A percentile compares a stretch with the other conserved stretches of the same genome.
These are phyloP conservation scores for Pichia paraexigua DNA, from an alignment of 805 yeast species.

Conservation along the genomic window DNA sequence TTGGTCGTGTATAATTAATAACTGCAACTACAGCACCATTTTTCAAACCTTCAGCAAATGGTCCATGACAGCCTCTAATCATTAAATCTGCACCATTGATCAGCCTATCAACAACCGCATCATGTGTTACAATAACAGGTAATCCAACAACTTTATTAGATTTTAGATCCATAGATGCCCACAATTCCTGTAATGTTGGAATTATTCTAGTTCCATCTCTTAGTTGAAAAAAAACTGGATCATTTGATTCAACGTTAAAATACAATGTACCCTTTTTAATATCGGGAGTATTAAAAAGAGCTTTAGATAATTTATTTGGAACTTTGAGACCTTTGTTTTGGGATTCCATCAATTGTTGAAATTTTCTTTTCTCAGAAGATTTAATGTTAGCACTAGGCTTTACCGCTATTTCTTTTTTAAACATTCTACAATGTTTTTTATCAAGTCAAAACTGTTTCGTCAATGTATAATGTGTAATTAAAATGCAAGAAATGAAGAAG, in stretches of 20 bases:
- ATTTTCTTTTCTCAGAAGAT: constrained; percentile 65
- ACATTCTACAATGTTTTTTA: constrained; percentile 30
- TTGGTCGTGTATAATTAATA: constrained; percentile 51
- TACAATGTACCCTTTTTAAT: constrained; percentile 53
- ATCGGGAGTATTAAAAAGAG: constrained; percentile 49
- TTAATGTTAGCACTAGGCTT: constrained; percentile 76
- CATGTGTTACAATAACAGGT: constrained; percentile 66
- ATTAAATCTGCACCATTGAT: constrained; percentile 73
- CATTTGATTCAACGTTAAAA: constrained; percentile 46
- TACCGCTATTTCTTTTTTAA: constrained; percentile 46
- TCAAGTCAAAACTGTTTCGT: no score
- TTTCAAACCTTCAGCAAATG: constrained; percentile 42
- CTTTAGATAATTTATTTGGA: constrained; percentile 52
- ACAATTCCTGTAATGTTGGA: constrained; percentile 69
- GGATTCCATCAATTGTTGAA: constrained; percentile 29
- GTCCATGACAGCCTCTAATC: constrained; percentile 63
- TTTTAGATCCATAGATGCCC: constrained; percentile 36
- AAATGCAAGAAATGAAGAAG: no score
- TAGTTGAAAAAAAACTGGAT: constrained; percentile 62
- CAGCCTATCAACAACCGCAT: constrained; percentile 62
- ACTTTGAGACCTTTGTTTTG: constrained; percentile 26
- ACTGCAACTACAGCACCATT: constrained; percentile 65
- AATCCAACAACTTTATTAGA: constrained; percentile 20
- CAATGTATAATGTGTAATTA: no score
- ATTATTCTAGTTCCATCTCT: constrained; percentile 40